Percentiles rank a stretch among this genome's conserved stretches.
Evolutionary conservation across 805 yeast species (phyloP).

Genomic region (Saccharomyces eubayanus): DNA sequence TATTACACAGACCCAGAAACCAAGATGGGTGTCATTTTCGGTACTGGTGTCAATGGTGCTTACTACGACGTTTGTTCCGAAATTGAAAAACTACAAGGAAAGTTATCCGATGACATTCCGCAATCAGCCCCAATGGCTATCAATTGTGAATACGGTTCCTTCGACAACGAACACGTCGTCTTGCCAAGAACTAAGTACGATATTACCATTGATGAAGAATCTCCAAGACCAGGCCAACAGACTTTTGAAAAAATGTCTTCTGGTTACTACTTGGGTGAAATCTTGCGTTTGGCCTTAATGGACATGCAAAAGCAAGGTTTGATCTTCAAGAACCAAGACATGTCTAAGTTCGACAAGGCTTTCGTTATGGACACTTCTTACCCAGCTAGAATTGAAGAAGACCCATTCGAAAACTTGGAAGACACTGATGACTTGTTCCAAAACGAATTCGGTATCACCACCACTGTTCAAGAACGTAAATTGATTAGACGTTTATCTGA

Average conservation of each 20-base stretch:
- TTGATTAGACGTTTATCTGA: slow-evolving; percentile 74
- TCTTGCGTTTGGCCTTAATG: slow-evolving; percentile 67
- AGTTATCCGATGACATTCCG: slow-evolving; percentile 52
- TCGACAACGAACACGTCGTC: slow-evolving; percentile 76
- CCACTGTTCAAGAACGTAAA: slow-evolving; percentile 74
- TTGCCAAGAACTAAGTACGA: slow-evolving; percentile 89
- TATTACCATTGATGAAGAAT: slow-evolving; percentile 62
- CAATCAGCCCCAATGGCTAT: slow-evolving; percentile 75
- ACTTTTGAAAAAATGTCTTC: slow-evolving; percentile 94
- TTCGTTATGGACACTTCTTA: slow-evolving; percentile 81
- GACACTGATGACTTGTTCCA: slow-evolving; percentile 62
- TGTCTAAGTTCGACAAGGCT: slow-evolving; percentile 47
- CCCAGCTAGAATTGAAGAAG: slow-evolving; percentile 80
- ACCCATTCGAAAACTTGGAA: slow-evolving; percentile 71
- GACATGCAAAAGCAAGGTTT: slow-evolving; percentile 59
- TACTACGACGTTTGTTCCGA: slow-evolving; percentile 68
- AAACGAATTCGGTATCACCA: slow-evolving; percentile 46
- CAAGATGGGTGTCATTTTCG: slow-evolving; percentile 89
- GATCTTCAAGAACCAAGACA: slow-evolving; percentile 62
- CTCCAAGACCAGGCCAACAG: slow-evolving; percentile 95
- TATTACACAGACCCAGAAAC: slow-evolving; percentile 81
- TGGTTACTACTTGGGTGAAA: slow-evolving; percentile 90
- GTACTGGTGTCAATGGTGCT: slow-evolving; percentile 96
- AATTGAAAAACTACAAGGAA: slow-evolving; percentile 76
- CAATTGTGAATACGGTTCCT: slow-evolving; percentile 96